Evolutionary conservation across 495 filamentous ascomycete species (phyloP), one percentile per base, ranked within the genome.

Genomic region (Friedmanniomyces simplex): DNA sequence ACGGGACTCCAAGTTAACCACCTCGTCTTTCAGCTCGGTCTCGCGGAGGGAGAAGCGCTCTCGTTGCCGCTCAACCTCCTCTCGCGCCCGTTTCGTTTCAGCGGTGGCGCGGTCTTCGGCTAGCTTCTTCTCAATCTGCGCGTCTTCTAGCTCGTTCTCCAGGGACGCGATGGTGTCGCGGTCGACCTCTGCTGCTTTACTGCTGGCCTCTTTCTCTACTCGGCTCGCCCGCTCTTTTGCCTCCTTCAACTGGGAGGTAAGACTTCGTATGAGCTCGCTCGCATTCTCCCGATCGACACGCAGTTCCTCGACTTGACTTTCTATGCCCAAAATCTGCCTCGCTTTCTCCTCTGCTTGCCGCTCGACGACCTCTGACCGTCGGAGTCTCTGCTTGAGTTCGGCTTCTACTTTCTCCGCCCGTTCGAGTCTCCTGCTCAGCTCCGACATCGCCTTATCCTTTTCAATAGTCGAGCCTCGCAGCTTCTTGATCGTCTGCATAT

Each of bases 401-500:
- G 32, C n/a, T 25, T 55, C 46, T 0, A 26, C 45, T 12, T 59
- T 54, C 57, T 86, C 82, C 24, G 83, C 74, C 59, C 82, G 87
- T 28, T 89, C 84, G 25, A 77, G 78, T 47, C 72, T 75, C 60
- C 77, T 81, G 59, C 77, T 79, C 57, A 81, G 76, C 8, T 82
- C 78, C 0, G 77, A 58, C 8, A 77, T 66, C 55, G 83, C 80
- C 66, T 86, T 91, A 43, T 84, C 85, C 42, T 77, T 75, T 46
- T 87, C 79, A 45, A 67, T 68, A 25, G 76, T 63, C 63, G 86
- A 83, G 1, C 69, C 64, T 13, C 90, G 80, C 48, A 97, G 70
- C 67, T 88, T 91, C 73, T 91, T 96, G 60, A 97, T 84, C 1
- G 83, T 83, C 14, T 81, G 83, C 41, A 89, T 76, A 59, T 93